These are phyloP conservation scores for Colletotrichum acutatum DNA, from an alignment of 2,329 filamentous ascomycete genomes.

Conservation along the genomic window DNA sequence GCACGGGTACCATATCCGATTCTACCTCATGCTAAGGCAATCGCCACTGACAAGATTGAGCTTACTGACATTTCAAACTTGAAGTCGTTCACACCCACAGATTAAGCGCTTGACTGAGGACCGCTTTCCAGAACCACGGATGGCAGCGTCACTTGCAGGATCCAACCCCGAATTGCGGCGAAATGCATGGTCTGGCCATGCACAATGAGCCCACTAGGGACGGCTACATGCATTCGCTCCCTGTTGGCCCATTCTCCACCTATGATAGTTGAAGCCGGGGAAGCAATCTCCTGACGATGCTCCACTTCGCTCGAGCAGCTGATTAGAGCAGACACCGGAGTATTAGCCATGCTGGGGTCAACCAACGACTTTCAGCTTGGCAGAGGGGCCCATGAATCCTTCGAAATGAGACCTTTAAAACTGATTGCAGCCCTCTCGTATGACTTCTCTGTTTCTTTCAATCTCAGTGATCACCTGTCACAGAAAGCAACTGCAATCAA, in stretches of 20 bases:
- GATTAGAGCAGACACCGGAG: background rate
- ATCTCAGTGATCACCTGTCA: background rate
- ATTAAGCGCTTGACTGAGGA: background rate
- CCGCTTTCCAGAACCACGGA: background rate
- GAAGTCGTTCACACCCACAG: background rate
- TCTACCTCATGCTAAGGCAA: no score
- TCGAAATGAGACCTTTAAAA: background rate
- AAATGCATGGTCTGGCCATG: background rate
- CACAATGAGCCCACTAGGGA: background rate
- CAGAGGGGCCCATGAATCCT: constrained; percentile 1
- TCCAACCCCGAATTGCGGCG: background rate
- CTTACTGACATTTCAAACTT: background rate
- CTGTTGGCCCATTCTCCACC: background rate
- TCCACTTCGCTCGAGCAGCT: background rate
- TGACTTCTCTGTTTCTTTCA: background rate
- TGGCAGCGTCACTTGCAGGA: background rate
- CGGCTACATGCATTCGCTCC: background rate
- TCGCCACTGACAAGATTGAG: background rate
- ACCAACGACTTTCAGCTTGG: constrained; percentile 4
- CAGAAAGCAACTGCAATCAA: background rate
- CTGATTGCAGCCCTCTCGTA: background rate
- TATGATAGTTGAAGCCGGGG: background rate
- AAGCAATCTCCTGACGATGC: background rate
- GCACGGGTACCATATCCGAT: no score
- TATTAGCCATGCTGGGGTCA: background rate